Evolutionary conservation across 179 eudicot genomes (phyloP).

Genomic region (Corrigiola litoralis): DNA sequence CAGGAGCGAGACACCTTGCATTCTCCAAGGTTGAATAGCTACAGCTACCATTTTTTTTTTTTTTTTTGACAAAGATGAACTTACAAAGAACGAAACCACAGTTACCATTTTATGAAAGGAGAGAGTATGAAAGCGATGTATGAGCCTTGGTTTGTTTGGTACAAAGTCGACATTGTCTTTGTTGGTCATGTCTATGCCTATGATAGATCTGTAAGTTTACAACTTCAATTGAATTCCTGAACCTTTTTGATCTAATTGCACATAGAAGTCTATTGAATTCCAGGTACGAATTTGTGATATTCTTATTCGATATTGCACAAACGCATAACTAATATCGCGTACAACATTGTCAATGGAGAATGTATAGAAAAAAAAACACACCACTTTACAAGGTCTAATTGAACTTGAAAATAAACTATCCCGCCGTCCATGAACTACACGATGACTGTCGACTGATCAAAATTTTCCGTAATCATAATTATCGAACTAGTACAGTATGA

Average conservation of each 20-base stretch:
- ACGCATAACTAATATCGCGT: constrained; percentile 35
- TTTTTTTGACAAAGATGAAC: too few relatives aligned
- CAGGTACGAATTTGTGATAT: not conserved
- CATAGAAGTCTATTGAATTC: not conserved
- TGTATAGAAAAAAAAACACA: too few relatives aligned
- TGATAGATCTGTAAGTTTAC: constrained; percentile 40
- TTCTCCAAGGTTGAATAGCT: constrained; percentile 45
- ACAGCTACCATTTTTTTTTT: too few relatives aligned
- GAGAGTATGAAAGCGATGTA: constrained; percentile 44
- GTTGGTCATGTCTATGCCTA: constrained; percentile 49
- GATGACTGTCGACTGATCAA: too few relatives aligned
- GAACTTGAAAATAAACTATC: too few relatives aligned
- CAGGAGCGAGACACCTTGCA: constrained; percentile 40
- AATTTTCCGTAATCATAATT: too few relatives aligned
- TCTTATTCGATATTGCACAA: constrained; percentile 21
- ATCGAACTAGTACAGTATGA: too few relatives aligned
- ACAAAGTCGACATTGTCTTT: constrained; percentile 43
- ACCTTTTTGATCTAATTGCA: not conserved
- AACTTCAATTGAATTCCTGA: not conserved
- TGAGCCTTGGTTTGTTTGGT: constrained; percentile 38
- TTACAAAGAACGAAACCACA: too few relatives aligned
- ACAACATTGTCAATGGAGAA: constrained; percentile 34
- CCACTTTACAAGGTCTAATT: too few relatives aligned
- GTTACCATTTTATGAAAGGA: constrained; percentile 51
- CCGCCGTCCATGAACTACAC: too few relatives aligned